phyloP scores from a whole-genome alignment of 352 stramenopile species.

The Globisporangium splendens region DNA sequence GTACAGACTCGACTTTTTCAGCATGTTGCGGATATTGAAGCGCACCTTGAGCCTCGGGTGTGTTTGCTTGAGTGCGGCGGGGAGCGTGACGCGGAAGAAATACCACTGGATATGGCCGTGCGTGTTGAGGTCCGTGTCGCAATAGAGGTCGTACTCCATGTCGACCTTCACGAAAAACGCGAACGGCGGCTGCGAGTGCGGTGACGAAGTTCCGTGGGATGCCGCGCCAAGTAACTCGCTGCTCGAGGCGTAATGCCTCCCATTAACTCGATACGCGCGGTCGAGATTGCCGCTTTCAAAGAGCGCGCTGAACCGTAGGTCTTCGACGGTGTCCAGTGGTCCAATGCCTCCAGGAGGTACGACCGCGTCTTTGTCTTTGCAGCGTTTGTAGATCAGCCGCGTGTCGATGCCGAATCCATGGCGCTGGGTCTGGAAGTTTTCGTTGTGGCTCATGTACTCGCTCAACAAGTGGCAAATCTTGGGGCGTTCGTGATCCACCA shows the following conservation, averaged over 20 bases:
- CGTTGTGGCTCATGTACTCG: constrained; percentile 74
- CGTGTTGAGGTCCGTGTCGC: constrained; percentile 65
- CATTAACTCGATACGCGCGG: constrained; percentile 53
- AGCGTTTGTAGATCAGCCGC: constrained; percentile 63
- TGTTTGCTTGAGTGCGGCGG: constrained; percentile 6
- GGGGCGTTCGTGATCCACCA: constrained; percentile 17
- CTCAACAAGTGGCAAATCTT: constrained; percentile 40
- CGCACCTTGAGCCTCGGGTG: constrained; percentile 31
- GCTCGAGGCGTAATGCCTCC: constrained; percentile 48
- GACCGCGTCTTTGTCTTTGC: constrained; percentile 29
- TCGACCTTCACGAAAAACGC: constrained; percentile 55
- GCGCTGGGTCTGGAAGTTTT: constrained; percentile 51
- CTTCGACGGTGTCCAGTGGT: constrained; percentile 14
- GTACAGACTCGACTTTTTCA: constrained; percentile 84
- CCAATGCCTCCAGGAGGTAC: neutral
- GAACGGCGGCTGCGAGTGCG: constrained; percentile 30
- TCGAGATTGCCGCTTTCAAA: constrained; percentile 84
- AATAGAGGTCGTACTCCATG: constrained; percentile 74
- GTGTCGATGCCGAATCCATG: constrained; percentile 58
- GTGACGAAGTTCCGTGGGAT: neutral
- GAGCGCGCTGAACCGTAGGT: constrained; percentile 52
- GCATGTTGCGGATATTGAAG: constrained; percentile 88
- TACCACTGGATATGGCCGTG: constrained; percentile 89
- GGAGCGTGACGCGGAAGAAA: constrained; percentile 65
- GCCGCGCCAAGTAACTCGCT: constrained; percentile 26